Evolutionary conservation across 2,329 filamentous ascomycete species (phyloP), one percentile per base, ranked within the genome.

Genomic region (Aspergillus persii): DNA sequence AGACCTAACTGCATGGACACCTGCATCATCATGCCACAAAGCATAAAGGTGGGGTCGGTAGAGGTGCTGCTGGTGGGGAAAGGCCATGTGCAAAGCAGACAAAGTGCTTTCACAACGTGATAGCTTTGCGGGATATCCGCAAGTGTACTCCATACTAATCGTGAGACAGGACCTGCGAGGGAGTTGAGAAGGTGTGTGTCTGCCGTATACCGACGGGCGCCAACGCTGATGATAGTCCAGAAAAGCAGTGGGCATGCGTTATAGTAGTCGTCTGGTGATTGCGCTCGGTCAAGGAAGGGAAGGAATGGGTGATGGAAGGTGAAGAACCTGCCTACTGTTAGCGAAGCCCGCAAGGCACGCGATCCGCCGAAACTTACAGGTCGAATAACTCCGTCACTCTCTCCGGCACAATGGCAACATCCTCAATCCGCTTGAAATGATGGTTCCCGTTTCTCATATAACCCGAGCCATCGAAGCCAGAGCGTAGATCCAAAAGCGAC

Each of bases 1-100:
- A 89, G 75, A 47, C 86, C 86, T 60, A 87, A 84, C 66, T 88
- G 85, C 80, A 87, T 85, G n/a, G 86, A 84, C 49, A 88, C 80
- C 69, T 88, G 85, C 75, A 88, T 84, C 86, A 88, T 88, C 70
- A 86, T 78, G 50, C 86, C 86, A 60, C 83, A 84, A 11, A 87
- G 77, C 80, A 87, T 87, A 68, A 87, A 88, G 2, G 86, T 88
- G 2, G 86, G 84, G 64, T 89, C 86, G 5, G 82, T 83, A 6
- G 84, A 86, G 0, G 86, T 88, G 51, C 84, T 85, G 65, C 83
- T 86, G 12, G 83, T 85, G 0, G 86, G 86, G 18, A 88, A 78
- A 0, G 86, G 86, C 86, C 86, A 89, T 5, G 85, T 85, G 70
- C 86, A 88, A 9, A 88, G 76, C 54, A 88, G 66, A 66, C 84